A percentile compares a stretch with the other conserved stretches of the same genome.
Conservation (phyloP, 116 monocot genomes). For the Zostera marina region DNA sequence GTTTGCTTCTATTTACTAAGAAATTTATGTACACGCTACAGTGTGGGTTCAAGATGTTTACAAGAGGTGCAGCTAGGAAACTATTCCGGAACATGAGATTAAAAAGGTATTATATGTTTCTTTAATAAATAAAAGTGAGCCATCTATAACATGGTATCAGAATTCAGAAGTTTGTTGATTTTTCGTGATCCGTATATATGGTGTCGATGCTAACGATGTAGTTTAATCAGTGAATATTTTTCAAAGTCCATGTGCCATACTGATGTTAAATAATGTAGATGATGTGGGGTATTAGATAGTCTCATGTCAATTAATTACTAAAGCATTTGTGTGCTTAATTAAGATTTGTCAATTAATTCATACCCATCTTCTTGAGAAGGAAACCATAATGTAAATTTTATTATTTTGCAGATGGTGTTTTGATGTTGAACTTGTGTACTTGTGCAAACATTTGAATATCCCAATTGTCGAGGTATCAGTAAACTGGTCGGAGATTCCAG, state of each 20-base stretch:
- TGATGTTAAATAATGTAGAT: too few species aligned
- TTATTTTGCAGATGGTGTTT: slow-evolving; percentile 75
- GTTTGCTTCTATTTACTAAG: not conserved
- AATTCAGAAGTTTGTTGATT: too few species aligned
- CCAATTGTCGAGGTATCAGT: slow-evolving; percentile 87
- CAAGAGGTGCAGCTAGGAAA: slow-evolving; percentile 74
- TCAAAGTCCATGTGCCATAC: too few species aligned
- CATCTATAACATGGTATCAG: too few species aligned
- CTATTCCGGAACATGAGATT: slow-evolving; percentile 84
- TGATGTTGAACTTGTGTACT: slow-evolving; percentile 88
- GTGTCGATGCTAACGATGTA: too few species aligned
- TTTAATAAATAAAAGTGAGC: too few species aligned
- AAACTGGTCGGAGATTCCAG: slow-evolving; percentile 93
- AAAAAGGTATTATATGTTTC: slow-evolving; percentile 37
- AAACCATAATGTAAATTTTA: not conserved
- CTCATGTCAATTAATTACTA: too few species aligned
- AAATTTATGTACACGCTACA: slow-evolving; percentile 10
- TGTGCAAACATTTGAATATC: slow-evolving; percentile 69
- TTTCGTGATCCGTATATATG: too few species aligned
- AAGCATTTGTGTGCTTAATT: too few species aligned
- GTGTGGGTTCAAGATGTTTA: slow-evolving; percentile 99
- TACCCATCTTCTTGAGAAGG: not conserved
- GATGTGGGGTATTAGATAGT: too few species aligned
- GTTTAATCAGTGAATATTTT: too few species aligned
- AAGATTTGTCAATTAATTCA: too few species aligned